phyloP scores from a whole-genome alignment of 768 basidiomycete genomes.

The Termitomyces sp. region DNA sequence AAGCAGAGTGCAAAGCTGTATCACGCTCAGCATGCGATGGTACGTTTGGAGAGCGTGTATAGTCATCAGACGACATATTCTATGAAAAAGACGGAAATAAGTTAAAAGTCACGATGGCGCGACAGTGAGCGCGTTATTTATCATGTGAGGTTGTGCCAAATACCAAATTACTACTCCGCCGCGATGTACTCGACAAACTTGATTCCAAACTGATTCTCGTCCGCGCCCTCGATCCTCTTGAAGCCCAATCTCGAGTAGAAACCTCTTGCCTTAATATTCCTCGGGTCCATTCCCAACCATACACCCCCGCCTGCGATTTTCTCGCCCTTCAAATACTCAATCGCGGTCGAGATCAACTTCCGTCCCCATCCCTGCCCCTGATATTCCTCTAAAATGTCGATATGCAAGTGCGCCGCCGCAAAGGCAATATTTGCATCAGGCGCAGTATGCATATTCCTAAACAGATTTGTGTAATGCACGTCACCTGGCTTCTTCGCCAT shows the following conservation, averaged over 20 bases:
- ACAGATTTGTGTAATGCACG: slow-evolving; percentile 32
- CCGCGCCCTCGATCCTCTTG: slow-evolving; percentile 45
- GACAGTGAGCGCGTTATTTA: slow-evolving; percentile 7
- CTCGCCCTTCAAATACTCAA: slow-evolving; percentile 45
- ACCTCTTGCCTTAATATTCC: slow-evolving; percentile 50
- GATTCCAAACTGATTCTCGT: slow-evolving; percentile 47
- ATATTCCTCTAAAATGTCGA: slow-evolving; percentile 62
- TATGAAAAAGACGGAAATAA: not conserved
- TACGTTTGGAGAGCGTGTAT: not conserved
- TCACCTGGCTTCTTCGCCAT: slow-evolving; percentile 36
- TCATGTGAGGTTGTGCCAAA: slow-evolving; percentile 5
- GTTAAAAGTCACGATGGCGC: not conserved
- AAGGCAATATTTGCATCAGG: slow-evolving; percentile 53
- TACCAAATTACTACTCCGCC: not conserved
- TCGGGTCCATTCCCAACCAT: slow-evolving; percentile 66
- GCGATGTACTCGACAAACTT: slow-evolving; percentile 35
- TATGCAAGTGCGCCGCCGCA: slow-evolving; percentile 72
- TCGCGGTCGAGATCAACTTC: slow-evolving; percentile 49
- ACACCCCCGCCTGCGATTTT: slow-evolving; percentile 38
- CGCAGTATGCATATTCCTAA: slow-evolving; percentile 37
- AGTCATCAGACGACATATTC: slow-evolving; percentile 5
- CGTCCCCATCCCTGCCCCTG: slow-evolving; percentile 71
- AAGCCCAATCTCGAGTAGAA: slow-evolving; percentile 68
- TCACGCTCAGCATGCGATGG: not conserved
- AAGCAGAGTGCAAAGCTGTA: not conserved